Evolutionary conservation across 768 basidiomycete species (phyloP), one percentile per base, ranked within the genome.

Genomic region (Leccinum longicurvipes): DNA sequence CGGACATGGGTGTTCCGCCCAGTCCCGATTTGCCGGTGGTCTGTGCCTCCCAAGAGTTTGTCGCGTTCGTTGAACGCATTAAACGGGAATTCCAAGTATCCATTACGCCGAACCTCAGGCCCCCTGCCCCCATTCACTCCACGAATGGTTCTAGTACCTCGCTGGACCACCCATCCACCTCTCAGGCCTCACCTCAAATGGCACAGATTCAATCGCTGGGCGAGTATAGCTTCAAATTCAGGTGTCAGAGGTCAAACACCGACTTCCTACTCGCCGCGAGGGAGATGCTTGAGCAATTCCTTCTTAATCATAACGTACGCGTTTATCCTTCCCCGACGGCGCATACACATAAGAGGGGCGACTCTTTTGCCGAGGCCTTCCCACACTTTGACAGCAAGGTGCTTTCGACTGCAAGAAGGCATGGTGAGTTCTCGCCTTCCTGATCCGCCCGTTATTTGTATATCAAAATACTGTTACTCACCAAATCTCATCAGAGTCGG

Each of bases 341-440:
- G n/a, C 85, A 88, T 54, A 82, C 82, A 2, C 91, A 91, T 70
- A 93, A 87, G 72, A 81, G 93, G 46, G 89, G 88, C 7, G 95
- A 98, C 66, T 93, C 93, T 1, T 95, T 96, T 66, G 88, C 93
- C 31, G 93, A 96, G 67, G 91, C 94, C 2, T 95, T 96, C 79
- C 91, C 93, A 24, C 93, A 96, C 71, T 96, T 97, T 70, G 93
- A 97, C 68, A 93, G 91, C 75, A 97, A 94, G 72, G 84, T 97
- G 2, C 78, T 97, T 47, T 87, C 93, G 15, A 87, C 89, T 21
- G 83, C 87, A 9, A 80, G 84, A 63, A 82, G 85, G 49, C 82
- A 83, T 56, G 88, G 89, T 67, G 68, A 75, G 72, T 61, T 28
- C 25, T 39, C 32, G n/a, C 9, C 6, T 21, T 23, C 41, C 23